These are phyloP conservation scores for Kazachstania viticola DNA, from an alignment of 805 yeast genomes.

Conservation along the genomic window DNA sequence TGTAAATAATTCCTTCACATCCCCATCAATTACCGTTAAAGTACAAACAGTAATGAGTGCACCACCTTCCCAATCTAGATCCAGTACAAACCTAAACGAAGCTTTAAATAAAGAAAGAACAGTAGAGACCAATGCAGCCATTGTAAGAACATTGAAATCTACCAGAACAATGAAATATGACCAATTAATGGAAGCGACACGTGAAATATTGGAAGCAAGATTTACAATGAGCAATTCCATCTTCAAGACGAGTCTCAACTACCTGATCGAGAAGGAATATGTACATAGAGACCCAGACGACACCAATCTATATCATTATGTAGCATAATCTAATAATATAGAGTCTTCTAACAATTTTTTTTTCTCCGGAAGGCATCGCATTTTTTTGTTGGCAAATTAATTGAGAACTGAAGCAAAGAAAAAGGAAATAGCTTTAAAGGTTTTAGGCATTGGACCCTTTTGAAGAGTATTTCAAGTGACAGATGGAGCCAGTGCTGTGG, in stretches of 20 bases:
- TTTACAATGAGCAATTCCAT: constrained; percentile 59
- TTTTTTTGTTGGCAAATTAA: too few relatives aligned
- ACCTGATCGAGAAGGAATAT: constrained; percentile 71
- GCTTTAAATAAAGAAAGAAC: constrained; percentile 51
- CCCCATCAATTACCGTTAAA: constrained; percentile 59
- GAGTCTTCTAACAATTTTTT: too few relatives aligned
- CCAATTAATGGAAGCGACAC: constrained; percentile 54
- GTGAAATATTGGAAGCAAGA: constrained; percentile 45
- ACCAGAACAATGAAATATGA: constrained; percentile 50
- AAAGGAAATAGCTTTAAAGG: too few relatives aligned
- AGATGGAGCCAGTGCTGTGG: too few relatives aligned
- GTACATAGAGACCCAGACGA: constrained; percentile 58
- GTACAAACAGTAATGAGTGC: constrained; percentile 28
- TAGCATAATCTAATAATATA: constrained; percentile 3
- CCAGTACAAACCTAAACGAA: constrained; percentile 35
- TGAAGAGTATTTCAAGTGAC: too few relatives aligned
- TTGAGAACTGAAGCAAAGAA: too few relatives aligned
- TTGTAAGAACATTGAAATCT: constrained; percentile 80
- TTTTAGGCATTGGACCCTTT: too few relatives aligned
- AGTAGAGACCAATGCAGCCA: constrained; percentile 69
- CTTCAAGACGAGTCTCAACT: constrained; percentile 65
- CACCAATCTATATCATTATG: constrained; percentile 17
- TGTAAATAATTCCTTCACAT: constrained; percentile 56
- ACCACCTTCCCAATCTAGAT: not conserved
- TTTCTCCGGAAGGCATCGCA: too few relatives aligned